phyloP scores from a whole-genome alignment of 106 monocot genomes.

The Allium fistulosum region DNA sequence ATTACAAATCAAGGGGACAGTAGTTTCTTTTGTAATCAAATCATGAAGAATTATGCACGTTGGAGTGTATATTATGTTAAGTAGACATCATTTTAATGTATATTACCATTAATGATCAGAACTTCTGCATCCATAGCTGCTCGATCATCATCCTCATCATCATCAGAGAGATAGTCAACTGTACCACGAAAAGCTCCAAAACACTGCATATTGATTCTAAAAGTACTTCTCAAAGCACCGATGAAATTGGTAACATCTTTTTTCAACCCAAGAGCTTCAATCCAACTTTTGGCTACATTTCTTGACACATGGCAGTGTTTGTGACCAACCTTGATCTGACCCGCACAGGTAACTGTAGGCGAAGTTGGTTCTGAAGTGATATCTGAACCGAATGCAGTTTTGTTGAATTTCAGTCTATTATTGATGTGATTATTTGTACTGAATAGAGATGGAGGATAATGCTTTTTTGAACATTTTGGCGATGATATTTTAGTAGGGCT shows the following conservation, averaged over 20 bases:
- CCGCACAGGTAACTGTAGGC: conserved; percentile 83
- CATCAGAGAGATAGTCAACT: conserved; percentile 25
- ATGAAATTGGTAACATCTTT: conserved; percentile 47
- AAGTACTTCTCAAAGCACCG: conserved; percentile 32
- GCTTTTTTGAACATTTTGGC: conserved; percentile 15
- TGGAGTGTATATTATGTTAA: too few species aligned
- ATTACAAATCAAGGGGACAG: too few species aligned
- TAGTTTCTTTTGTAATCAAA: too few species aligned
- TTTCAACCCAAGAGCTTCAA: conserved; percentile 48
- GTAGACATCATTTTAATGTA: too few species aligned
- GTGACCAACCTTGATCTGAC: conserved; percentile 68
- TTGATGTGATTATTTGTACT: conserved; percentile 23
- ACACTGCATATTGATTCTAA: conserved; percentile 35
- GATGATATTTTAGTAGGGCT: conserved; percentile 39
- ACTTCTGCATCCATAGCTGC: background rate
- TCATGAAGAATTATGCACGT: too few species aligned
- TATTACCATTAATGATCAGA: too few species aligned
- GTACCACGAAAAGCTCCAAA: conserved; percentile 41
- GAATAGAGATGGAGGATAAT: conserved; percentile 7
- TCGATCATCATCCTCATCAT: conserved; percentile 23
- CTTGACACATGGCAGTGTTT: conserved; percentile 2
- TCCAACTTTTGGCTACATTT: background rate
- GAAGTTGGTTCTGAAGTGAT: conserved; percentile 59
- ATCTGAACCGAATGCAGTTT: background rate
- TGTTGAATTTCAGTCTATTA: background rate